Evolutionary conservation across 805 yeast genomes (phyloP).

Genomic region (Wickerhamomyces subpelliculosus): DNA sequence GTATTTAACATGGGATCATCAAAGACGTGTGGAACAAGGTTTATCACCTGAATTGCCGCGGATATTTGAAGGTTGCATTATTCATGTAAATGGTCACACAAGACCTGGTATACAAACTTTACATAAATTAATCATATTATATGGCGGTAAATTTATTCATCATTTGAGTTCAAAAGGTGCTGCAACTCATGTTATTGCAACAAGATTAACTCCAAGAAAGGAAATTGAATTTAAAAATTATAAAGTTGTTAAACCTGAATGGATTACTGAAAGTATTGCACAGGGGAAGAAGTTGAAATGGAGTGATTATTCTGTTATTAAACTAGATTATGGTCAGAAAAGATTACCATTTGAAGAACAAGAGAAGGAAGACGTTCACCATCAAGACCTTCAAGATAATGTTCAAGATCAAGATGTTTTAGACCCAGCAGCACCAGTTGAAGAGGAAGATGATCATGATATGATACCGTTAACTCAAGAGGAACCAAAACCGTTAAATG

Average conservation of each 20-base stretch:
- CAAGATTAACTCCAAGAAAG: constrained; percentile 72
- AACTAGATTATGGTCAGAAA: constrained; percentile 48
- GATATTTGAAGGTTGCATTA: constrained; percentile 55
- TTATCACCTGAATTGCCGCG: background rate
- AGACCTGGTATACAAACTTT: constrained; percentile 69
- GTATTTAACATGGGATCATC: constrained; percentile 41
- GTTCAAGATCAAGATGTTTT: background rate
- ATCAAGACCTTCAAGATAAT: constrained; percentile 4
- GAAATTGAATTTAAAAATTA: constrained; percentile 54
- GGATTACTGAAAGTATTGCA: constrained; percentile 67
- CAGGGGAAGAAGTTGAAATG: constrained; percentile 49
- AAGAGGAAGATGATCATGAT: constrained; percentile 3
- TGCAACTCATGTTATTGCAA: constrained; percentile 83
- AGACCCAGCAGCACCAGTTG: constrained; percentile 4
- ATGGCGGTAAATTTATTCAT: constrained; percentile 77
- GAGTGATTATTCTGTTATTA: constrained; percentile 55
- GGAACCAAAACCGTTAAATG: constrained; percentile 4
- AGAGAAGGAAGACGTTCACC: constrained; percentile 2
- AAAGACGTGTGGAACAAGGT: constrained; percentile 23
- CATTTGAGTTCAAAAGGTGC: constrained; percentile 61
- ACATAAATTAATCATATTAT: constrained; percentile 59
- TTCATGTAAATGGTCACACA: constrained; percentile 89
- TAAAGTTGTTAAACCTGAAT: constrained; percentile 73
- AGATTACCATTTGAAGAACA: constrained; percentile 23
- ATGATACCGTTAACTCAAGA: constrained; percentile 8